Conservation (phyloP, 345 rosid species). For the Hibiscus tridactylites region DNA sequence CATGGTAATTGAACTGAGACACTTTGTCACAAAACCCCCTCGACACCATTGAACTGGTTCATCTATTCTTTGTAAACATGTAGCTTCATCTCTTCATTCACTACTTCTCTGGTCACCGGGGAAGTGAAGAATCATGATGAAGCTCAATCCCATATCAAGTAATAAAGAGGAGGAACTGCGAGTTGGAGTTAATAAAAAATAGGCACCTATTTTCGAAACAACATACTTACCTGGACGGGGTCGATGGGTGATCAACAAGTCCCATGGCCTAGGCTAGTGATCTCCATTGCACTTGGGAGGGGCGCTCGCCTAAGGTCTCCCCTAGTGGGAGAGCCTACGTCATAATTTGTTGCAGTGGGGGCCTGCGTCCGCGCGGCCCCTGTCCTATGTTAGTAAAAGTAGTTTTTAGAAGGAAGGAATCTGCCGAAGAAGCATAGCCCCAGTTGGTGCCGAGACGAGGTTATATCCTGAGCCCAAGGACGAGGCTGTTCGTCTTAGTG, state of each 20-base stretch:
- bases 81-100: too few relatives aligned
- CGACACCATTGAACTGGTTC: too few relatives aligned
- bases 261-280: background rate
- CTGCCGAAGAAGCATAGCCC: too few relatives aligned
- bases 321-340: conserved; percentile 40
- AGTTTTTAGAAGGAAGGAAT: too few relatives aligned
- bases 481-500: too few relatives aligned
- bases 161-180: background rate
- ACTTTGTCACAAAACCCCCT: too few relatives aligned
- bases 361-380: background rate
- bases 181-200: background rate
- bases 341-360: conserved; percentile 37
- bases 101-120: too few relatives aligned
- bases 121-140: background rate
- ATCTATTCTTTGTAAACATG: too few relatives aligned
- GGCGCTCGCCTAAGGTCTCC: background rate
- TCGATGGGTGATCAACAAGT: background rate
- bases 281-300: background rate
- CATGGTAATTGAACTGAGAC: too few relatives aligned
- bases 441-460: too few relatives aligned
- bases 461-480: too few relatives aligned
- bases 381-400: too few relatives aligned
- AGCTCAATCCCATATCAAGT: background rate
- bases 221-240: background rate
- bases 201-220: background rate